A percentile compares a stretch with the other conserved stretches of the same genome.
phyloP scores from a whole-genome alignment of 2,329 filamentous ascomycete genomes.

The Exophiala calicioides region DNA sequence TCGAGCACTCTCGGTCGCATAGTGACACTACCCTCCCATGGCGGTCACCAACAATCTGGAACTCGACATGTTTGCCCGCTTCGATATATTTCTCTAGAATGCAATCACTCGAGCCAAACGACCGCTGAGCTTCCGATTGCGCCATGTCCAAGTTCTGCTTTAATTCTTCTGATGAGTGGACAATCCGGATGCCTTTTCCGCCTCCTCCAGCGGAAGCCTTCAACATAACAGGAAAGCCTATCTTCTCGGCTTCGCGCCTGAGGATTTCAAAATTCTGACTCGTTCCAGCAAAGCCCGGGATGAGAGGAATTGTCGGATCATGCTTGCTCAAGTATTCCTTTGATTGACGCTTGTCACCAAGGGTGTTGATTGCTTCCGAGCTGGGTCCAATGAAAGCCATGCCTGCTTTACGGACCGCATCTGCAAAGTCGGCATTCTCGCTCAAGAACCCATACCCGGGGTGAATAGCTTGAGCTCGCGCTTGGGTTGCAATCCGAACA shows the following conservation, averaged over 20 bases:
- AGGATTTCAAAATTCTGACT: slow-evolving; percentile 31
- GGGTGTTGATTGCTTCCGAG: slow-evolving; percentile 34
- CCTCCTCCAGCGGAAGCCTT: slow-evolving; percentile 54
- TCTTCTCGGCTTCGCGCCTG: slow-evolving; percentile 28
- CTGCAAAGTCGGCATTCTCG: slow-evolving; percentile 39
- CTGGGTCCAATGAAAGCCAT: slow-evolving; percentile 40
- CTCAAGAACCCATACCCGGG: slow-evolving; percentile 41
- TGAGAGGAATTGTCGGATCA: slow-evolving; percentile 34
- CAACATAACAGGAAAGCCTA: slow-evolving; percentile 46
- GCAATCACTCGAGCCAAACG: slow-evolving; percentile 45
- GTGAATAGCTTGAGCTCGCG: slow-evolving; percentile 34
- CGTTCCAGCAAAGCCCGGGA: slow-evolving; percentile 33
- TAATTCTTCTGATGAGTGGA: slow-evolving; percentile 37
- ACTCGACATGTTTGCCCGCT: slow-evolving; percentile 50
- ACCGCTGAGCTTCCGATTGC: slow-evolving; percentile 42
- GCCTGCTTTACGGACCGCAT: slow-evolving; percentile 33
- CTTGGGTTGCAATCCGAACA: slow-evolving; percentile 31
- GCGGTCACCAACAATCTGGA: slow-evolving; percentile 54
- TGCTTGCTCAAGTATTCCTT: slow-evolving; percentile 33
- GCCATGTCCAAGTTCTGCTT: slow-evolving; percentile 40
- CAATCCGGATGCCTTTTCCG: slow-evolving; percentile 47
- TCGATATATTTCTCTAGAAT: slow-evolving; percentile 49
- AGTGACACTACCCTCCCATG: slow-evolving; percentile 43
- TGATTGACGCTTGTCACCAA: slow-evolving; percentile 38
- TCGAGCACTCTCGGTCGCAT: slow-evolving; percentile 54